A percentile compares a stretch with the other conserved stretches of the same genome.
Conservation (phyloP, 2,329 filamentous ascomycete species). For the Xylariaceae sp. region DNA sequence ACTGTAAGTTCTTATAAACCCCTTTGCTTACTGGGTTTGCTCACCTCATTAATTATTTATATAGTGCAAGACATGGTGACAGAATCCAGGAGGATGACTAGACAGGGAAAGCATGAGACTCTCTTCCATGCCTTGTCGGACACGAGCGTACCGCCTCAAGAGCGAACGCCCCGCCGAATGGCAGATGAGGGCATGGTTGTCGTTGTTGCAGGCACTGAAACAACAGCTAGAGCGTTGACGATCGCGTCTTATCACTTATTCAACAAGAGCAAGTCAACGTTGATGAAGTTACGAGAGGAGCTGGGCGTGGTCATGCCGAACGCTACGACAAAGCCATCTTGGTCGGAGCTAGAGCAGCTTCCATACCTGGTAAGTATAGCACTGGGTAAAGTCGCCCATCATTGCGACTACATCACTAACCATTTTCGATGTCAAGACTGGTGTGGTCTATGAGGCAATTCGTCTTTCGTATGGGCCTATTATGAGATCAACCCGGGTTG, state of each 20-base stretch:
- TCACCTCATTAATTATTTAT: too few relatives aligned
- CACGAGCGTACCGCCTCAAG: neutral
- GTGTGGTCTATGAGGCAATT: neutral
- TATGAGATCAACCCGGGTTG: neutral
- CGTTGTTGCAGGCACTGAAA: neutral
- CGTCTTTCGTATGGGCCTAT: neutral
- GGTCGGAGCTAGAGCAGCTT: neutral
- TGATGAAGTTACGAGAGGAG: neutral
- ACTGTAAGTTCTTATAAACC: too few relatives aligned
- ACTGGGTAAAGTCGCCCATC: neutral
- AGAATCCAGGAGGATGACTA: neutral
- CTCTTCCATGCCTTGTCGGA: neutral
- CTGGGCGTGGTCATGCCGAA: neutral
- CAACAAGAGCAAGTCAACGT: neutral
- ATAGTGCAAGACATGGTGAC: too few relatives aligned
- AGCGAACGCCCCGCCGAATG: neutral
- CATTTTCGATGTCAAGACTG: neutral
- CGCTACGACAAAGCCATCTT: neutral
- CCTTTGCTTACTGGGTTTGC: too few relatives aligned
- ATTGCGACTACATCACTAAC: neutral
- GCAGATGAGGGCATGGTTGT: neutral
- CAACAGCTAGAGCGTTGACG: neutral
- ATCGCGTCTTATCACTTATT: neutral
- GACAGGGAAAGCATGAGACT: neutral
- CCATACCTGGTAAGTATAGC: neutral